phyloP scores from a whole-genome alignment of 345 rosid species.

The Psidium guajava region DNA sequence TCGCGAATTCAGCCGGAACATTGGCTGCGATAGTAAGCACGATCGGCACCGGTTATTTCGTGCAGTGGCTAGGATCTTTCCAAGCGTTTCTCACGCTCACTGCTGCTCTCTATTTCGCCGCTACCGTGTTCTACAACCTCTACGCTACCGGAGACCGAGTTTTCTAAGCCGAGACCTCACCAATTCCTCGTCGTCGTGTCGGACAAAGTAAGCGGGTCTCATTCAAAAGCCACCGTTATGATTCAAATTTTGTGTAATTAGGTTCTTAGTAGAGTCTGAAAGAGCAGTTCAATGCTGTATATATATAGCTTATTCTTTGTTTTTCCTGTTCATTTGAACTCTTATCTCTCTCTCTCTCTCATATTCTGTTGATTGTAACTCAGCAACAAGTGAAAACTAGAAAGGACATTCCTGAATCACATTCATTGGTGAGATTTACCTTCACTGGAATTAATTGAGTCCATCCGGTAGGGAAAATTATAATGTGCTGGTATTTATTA shows the following conservation, averaged over 20 bases:
- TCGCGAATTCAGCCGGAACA: constrained; percentile 83
- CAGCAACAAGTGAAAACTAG: neutral
- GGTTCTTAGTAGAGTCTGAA: neutral
- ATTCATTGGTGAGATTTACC: neutral
- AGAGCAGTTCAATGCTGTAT: neutral
- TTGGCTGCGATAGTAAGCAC: constrained; percentile 91
- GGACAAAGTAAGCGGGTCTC: neutral
- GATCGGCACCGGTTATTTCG: constrained; percentile 87
- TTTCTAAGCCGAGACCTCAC: constrained; percentile 19
- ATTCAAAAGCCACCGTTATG: neutral
- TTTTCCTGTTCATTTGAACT: neutral
- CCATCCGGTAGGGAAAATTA: neutral
- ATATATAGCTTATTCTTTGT: neutral
- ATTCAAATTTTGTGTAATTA: neutral
- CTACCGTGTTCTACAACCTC: constrained; percentile 63
- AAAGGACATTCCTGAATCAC: neutral
- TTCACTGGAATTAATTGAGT: neutral
- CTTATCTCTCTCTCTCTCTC: neutral
- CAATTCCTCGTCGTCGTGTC: neutral
- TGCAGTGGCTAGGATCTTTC: constrained; percentile 82
- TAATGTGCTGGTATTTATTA: neutral
- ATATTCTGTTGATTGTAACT: neutral
- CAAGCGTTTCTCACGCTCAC: constrained; percentile 78
- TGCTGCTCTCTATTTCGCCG: constrained; percentile 61
- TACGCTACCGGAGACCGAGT: constrained; percentile 80